These are phyloP conservation scores for Oligophagozyma castellii DNA, from an alignment of 1,139 yeast species.

Conservation along the genomic window DNA sequence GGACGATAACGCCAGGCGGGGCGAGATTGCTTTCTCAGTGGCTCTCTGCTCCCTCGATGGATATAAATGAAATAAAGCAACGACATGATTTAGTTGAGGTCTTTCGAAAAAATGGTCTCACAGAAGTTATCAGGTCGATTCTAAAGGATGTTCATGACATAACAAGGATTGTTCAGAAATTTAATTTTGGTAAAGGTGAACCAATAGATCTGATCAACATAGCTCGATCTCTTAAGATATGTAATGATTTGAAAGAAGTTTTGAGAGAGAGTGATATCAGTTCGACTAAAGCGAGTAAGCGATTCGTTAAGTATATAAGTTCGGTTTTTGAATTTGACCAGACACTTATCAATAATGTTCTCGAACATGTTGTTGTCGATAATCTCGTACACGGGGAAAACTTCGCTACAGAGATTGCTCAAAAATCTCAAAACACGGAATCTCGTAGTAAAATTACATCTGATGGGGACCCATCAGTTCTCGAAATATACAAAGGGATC, in stretches of 20 bases:
- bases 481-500: slow-evolving; percentile 6
- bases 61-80: slow-evolving; percentile 36
- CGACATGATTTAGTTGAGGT: slow-evolving; percentile 53
- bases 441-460: neutral
- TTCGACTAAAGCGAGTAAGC: slow-evolving; percentile 3
- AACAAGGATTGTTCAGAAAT: slow-evolving; percentile 40
- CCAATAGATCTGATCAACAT: slow-evolving; percentile 33
- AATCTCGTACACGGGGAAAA: slow-evolving; percentile 6
- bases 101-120: slow-evolving; percentile 32
- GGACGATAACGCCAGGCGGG: slow-evolving; percentile 75
- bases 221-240: slow-evolving; percentile 28
- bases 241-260: slow-evolving; percentile 7
- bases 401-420: slow-evolving; percentile 1
- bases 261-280: slow-evolving; percentile 3
- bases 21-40: slow-evolving; percentile 64
- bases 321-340: slow-evolving; percentile 10
- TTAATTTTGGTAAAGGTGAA: slow-evolving; percentile 32
- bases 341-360: slow-evolving; percentile 11
- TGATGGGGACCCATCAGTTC: slow-evolving; percentile 5
- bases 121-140: too few species aligned
- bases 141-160: slow-evolving; percentile 36
- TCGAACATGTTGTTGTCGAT: slow-evolving; percentile 14
- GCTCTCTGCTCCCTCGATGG: slow-evolving; percentile 69
- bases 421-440: neutral
- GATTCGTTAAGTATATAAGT: slow-evolving; percentile 5